These are phyloP conservation scores for California macrophylla DNA, from an alignment of 441 rosid species.

Conservation along the genomic window DNA sequence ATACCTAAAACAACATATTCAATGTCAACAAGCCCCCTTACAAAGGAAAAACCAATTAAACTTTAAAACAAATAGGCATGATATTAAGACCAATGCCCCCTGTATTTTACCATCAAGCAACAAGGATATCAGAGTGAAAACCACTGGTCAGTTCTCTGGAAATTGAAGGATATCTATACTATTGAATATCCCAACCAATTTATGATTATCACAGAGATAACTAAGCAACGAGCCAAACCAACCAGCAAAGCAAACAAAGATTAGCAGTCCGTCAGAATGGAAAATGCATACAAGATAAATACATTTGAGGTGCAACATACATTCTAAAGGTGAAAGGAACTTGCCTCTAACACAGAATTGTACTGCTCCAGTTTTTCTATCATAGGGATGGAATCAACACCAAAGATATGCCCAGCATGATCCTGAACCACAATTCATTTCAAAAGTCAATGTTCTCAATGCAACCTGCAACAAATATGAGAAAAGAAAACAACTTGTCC, in stretches of 20 bases:
- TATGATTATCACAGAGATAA: background rate
- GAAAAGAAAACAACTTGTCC: background rate
- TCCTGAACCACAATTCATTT: slow-evolving; percentile 42
- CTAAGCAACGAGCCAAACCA: background rate
- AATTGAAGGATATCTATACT: background rate
- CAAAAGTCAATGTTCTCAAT: slow-evolving; percentile 5
- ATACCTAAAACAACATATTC: slow-evolving; percentile 10
- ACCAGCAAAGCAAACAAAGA: background rate
- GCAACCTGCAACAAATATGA: background rate
- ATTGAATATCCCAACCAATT: background rate
- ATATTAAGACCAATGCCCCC: background rate
- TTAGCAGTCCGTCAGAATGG: background rate
- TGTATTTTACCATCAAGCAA: background rate
- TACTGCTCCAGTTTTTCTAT: slow-evolving; percentile 83
- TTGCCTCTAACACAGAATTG: slow-evolving; percentile 68
- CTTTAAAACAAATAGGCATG: background rate
- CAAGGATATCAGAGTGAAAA: background rate
- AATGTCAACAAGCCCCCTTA: slow-evolving; percentile 11
- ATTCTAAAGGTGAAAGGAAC: slow-evolving; percentile 14
- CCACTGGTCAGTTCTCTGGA: background rate
- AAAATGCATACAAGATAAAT: background rate
- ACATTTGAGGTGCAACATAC: slow-evolving; percentile 12
- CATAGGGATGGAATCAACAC: slow-evolving; percentile 82
- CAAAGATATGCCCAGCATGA: slow-evolving; percentile 93
- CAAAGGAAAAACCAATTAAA: slow-evolving; percentile 2